Percentiles rank a stretch among this genome's conserved stretches.
phyloP scores from a whole-genome alignment of 352 stramenopile genomes.

The Phytophthora tentaculata region DNA sequence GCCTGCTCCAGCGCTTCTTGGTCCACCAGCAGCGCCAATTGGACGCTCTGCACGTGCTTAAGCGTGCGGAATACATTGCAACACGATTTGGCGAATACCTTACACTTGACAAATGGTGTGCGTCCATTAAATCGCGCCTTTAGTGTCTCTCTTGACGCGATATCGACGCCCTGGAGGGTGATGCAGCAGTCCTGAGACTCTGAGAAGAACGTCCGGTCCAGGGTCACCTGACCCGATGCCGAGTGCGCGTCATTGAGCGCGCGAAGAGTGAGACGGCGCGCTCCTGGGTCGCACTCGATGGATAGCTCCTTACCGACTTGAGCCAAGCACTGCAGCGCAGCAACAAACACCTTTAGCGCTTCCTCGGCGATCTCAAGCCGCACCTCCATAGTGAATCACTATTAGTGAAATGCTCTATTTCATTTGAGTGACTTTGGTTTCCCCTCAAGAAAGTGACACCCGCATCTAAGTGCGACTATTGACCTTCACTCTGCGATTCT shows the following conservation, averaged over 20 bases:
- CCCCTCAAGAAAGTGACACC: conserved; percentile 12
- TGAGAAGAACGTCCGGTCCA: conserved; percentile 78
- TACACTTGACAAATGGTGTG: conserved; percentile 71
- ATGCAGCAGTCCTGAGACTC: conserved; percentile 19
- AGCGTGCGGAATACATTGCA: conserved; percentile 85
- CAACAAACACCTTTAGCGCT: conserved; percentile 79
- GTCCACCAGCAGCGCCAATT: conserved; percentile 69
- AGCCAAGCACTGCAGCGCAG: conserved; percentile 77
- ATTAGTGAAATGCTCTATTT: neutral
- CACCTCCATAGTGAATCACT: too few species aligned
- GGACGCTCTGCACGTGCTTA: conserved; percentile 81
- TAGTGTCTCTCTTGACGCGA: conserved; percentile 27
- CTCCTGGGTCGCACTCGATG: conserved; percentile 64
- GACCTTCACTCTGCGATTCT: conserved; percentile 20
- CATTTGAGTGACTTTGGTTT: conserved; percentile 16
- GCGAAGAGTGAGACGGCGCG: conserved; percentile 60
- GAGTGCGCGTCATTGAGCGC: conserved; percentile 88
- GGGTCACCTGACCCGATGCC: conserved; percentile 65
- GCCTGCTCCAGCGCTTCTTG: conserved; percentile 33
- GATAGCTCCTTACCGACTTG: conserved; percentile 85
- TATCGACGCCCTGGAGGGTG: conserved; percentile 24
- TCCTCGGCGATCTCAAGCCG: conserved; percentile 78
- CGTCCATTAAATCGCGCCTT: conserved; percentile 30
- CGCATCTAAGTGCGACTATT: neutral
- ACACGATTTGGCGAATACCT: conserved; percentile 79